Conservation (phyloP, 352 stramenopile genomes). For the Globisporangium echinulatum region DNA sequence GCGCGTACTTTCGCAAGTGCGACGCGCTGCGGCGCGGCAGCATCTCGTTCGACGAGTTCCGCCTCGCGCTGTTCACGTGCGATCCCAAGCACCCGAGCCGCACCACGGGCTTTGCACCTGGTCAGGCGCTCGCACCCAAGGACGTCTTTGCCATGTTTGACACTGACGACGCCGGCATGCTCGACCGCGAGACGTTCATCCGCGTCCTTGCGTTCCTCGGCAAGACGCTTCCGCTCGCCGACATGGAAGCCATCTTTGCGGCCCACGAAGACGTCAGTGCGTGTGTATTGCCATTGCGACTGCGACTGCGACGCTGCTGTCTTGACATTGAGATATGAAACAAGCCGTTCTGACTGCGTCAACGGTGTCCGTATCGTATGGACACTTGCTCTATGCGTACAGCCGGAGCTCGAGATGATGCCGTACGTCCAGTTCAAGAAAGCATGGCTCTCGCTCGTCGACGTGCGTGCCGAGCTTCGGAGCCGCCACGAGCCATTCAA, state of each 20-base stretch:
- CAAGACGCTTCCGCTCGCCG: constrained; percentile 49
- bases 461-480: constrained; percentile 58
- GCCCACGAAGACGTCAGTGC: constrained; percentile 55
- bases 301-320: not conserved
- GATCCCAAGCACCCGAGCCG: constrained; percentile 72
- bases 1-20: constrained; percentile 76
- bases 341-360: not conserved
- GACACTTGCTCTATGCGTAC: not conserved
- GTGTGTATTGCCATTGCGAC: not conserved
- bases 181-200: constrained; percentile 63
- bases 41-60: constrained; percentile 82
- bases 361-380: not conserved
- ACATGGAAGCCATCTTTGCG: constrained; percentile 61
- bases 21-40: constrained; percentile 48
- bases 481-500: constrained; percentile 62
- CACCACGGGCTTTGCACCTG: constrained; percentile 59
- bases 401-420: constrained; percentile 69
- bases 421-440: constrained; percentile 68
- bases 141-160: constrained; percentile 84
- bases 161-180: constrained; percentile 43
- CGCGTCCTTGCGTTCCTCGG: constrained; percentile 66
- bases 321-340: too few species aligned
- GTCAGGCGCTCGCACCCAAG: constrained; percentile 64
- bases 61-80: constrained; percentile 69
- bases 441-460: constrained; percentile 56